Evolutionary conservation across 345 rosid genomes (phyloP).

Genomic region (Populus ilicifolia): DNA sequence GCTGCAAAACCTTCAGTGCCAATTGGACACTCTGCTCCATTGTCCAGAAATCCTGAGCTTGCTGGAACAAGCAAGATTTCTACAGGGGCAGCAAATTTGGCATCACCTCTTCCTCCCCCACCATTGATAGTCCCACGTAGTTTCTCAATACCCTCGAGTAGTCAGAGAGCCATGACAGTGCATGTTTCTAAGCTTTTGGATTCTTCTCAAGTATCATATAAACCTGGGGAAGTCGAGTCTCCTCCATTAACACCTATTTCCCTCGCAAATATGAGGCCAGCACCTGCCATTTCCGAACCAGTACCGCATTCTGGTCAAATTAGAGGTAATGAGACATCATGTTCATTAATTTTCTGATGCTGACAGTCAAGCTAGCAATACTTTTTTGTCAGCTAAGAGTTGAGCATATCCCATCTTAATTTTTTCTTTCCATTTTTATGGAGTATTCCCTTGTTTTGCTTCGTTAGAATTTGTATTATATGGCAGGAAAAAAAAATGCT

Average conservation of each 20-base stretch:
- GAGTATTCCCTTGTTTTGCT: background rate
- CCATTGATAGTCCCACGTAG: constrained; percentile 65
- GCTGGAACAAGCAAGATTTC: constrained; percentile 34
- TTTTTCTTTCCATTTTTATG: background rate
- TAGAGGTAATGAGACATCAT: constrained; percentile 54
- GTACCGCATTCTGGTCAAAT: constrained; percentile 51
- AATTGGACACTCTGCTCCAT: constrained; percentile 85
- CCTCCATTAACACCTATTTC: constrained; percentile 82
- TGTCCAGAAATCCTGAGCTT: constrained; percentile 62
- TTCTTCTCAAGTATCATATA: constrained; percentile 34
- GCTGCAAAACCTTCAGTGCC: constrained; percentile 46
- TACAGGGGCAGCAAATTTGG: constrained; percentile 38
- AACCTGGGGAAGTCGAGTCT: constrained; percentile 47
- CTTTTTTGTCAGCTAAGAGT: background rate
- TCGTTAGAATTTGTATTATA: background rate
- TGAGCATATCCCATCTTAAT: background rate
- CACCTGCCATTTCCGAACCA: constrained; percentile 33
- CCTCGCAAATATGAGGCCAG: constrained; percentile 39
- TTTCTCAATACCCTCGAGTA: constrained; percentile 79
- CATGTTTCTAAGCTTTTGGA: constrained; percentile 42
- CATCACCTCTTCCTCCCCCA: constrained; percentile 81
- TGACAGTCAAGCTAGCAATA: background rate
- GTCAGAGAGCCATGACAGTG: constrained; percentile 58
- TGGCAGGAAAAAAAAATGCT: background rate
- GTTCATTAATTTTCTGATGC: background rate